Base-by-base conservation (phyloP, 139 green algal genomes). In the Dunaliella sp. region DNA sequence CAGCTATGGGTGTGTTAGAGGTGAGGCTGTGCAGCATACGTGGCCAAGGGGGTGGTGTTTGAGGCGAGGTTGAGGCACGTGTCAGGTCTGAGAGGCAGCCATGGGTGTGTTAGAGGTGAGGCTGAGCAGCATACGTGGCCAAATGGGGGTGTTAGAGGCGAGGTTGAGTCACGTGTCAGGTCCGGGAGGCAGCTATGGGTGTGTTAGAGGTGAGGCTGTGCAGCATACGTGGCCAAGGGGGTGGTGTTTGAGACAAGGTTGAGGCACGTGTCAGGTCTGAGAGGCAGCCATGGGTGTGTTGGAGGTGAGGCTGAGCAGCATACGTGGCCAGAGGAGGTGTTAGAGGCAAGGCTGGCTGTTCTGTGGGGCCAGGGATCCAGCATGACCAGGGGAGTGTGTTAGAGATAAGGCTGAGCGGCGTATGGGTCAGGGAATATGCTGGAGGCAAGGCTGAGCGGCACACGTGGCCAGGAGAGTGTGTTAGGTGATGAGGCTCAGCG, bases 181-280 rank as follows among this genome's bases (percentile, higher is more conserved):
- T 99, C 85, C 90, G 97, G 0, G 94, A 98, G 86, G 96, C 95
- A 3, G 94, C 95, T 24, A 97, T 98, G 90, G 80, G 89, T 87
- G 35, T 92, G 37, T 75, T 38, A 1, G 26, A 58, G 28, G 77
- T 90, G 83, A 36, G 90, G 80, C 48, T 65, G 48, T 65, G 48
- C 16, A 7, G 7, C 16, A 16, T 65, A 26, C 16, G 7, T 65
- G 48, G 7, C 16, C 7, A 7, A 26, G 48, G 16, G 7, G 48
- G 7, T 65, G 48, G 48, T 65, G 48, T 65, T 65, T n/a, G n/a
- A n/a, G n/a, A 31, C n/a, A 24, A 28, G 30, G 30, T 81, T 28
- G 76, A 24, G 30, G 76, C 73, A 24, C 73, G 73, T 16, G 73
- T 65, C 16, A 26, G 48, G 48, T 65, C 48, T 65, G 48, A 16